phyloP scores from a whole-genome alignment of 2,329 filamentous ascomycete genomes.

The Penicillium brasilianum region DNA sequence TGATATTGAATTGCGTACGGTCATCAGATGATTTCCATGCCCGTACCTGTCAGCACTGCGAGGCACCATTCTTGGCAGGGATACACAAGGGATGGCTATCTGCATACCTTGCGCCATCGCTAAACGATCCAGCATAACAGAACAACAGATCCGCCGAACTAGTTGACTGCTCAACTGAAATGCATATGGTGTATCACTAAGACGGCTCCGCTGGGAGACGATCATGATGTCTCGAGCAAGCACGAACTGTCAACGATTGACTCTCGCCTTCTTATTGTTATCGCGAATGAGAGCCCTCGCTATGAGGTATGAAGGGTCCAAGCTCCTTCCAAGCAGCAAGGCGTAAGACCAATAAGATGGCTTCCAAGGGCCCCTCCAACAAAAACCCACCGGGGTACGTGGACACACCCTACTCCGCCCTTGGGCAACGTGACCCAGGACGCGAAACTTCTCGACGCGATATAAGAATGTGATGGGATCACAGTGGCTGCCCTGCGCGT shows the following conservation, averaged over 20 bases:
- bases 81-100: conserved; percentile 11
- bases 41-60: neutral
- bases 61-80: conserved; percentile 3
- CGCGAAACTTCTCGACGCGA: conserved; percentile 4
- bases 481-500: neutral
- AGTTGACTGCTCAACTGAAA: neutral
- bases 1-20: no score
- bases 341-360: neutral
- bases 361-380: neutral
- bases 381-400: neutral
- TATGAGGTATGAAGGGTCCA: neutral
- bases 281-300: neutral
- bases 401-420: neutral
- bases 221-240: neutral
- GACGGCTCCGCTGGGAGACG: neutral
- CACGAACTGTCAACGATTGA: neutral
- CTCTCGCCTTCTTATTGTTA: neutral
- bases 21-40: no score
- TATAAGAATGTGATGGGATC: conserved; percentile 3
- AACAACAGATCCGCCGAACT: neutral
- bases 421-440: neutral
- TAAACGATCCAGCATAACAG: neutral
- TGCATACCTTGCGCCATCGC: conserved; percentile 3
- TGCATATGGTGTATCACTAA: neutral
- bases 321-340: neutral